phyloP scores from a whole-genome alignment of 2,329 filamentous ascomycete genomes.

The Exophiala viscosa region DNA sequence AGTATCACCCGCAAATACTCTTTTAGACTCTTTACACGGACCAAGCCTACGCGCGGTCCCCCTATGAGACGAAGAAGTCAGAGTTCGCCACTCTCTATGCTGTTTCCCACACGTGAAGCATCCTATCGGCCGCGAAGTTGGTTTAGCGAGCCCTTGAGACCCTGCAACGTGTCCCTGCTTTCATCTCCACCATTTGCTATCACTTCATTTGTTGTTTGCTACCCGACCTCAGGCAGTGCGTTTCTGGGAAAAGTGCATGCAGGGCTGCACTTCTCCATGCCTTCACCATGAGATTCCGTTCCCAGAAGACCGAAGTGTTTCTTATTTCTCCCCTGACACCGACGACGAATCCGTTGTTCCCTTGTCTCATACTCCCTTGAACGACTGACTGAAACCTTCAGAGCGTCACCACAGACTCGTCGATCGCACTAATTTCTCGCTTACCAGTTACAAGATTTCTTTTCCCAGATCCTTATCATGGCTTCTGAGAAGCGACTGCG shows the following conservation, averaged over 20 bases:
- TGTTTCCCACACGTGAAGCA: constrained; percentile 8
- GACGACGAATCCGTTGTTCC: not conserved
- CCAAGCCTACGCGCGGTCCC: too few relatives aligned
- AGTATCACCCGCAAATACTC: too few relatives aligned
- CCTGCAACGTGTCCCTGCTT: constrained; percentile 19
- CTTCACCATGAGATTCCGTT: constrained; percentile 3
- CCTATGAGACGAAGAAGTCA: too few relatives aligned
- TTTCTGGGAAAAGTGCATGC: not conserved
- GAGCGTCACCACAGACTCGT: constrained; percentile 11
- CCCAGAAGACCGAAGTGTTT: not conserved
- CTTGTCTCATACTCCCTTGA: constrained; percentile 5
- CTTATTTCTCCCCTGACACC: not conserved
- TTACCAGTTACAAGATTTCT: constrained; percentile 2
- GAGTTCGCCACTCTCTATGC: not conserved
- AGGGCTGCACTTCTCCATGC: not conserved
- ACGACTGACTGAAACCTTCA: constrained; percentile 11
- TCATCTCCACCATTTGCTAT: constrained; percentile 1
- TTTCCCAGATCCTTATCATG: constrained; percentile 9
- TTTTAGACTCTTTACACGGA: too few relatives aligned
- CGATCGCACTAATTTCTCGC: constrained; percentile 3
- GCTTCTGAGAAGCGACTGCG: constrained; percentile 22
- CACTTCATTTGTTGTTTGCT: constrained; percentile 21
- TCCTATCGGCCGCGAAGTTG: constrained; percentile 7
- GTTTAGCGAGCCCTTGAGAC: constrained; percentile 20
- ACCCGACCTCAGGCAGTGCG: constrained; percentile 14